Conservation (phyloP, 495 filamentous ascomycete species). For the Bryoglossum gracile region DNA sequence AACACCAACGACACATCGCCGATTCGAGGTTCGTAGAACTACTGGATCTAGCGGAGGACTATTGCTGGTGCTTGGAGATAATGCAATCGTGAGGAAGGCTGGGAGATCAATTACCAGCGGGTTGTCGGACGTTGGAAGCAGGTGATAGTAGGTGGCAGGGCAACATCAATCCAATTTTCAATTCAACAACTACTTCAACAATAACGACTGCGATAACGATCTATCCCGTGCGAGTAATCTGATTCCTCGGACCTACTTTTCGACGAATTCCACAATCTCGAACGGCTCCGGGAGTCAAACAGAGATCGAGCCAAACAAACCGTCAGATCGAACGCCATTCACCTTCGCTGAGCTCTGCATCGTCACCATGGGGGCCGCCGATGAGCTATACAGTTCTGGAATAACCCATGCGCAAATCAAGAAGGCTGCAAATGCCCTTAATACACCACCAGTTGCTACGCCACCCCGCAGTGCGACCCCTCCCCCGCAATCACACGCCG, state of each 20-base stretch:
- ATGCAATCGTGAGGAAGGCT: conserved; percentile 9
- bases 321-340: too few relatives aligned
- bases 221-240: too few relatives aligned
- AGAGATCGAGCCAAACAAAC: background rate
- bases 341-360: background rate
- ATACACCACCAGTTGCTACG: conserved; percentile 18
- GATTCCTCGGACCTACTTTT: too few relatives aligned
- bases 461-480: conserved; percentile 24
- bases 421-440: conserved; percentile 12
- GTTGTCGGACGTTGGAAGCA: background rate
- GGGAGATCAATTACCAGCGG: background rate
- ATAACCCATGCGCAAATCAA: conserved; percentile 9
- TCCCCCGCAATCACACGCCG: conserved; percentile 17
- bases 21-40: background rate
- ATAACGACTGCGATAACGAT: too few relatives aligned
- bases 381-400: conserved; percentile 15
- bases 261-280: too few relatives aligned
- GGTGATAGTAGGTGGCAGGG: conserved; percentile 24
- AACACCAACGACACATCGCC: conserved; percentile 2
- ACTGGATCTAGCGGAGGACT: conserved; percentile 9
- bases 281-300: too few relatives aligned
- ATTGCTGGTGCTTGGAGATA: conserved; percentile 5
- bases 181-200: too few relatives aligned
- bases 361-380: conserved; percentile 16
- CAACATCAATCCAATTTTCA: conserved; percentile 21